Evolutionary conservation across 2,329 filamentous ascomycete species (phyloP).

Genomic region (Colletotrichum magnum): DNA sequence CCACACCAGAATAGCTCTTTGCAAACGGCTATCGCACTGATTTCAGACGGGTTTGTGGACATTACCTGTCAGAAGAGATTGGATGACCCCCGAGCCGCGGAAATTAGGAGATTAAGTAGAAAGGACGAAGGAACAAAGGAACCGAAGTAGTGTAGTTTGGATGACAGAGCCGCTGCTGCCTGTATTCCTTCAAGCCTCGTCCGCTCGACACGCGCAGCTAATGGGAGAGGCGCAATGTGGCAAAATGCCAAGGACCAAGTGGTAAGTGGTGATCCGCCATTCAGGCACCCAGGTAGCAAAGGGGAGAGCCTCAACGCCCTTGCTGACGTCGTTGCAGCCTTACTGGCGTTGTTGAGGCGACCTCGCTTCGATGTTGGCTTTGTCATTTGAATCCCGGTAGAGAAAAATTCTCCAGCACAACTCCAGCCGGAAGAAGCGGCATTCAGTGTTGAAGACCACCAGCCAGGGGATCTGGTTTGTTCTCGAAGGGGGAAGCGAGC

Average conservation of each 20-base stretch:
- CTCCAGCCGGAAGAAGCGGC: slow-evolving; percentile 15
- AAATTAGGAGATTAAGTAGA: slow-evolving; percentile 14
- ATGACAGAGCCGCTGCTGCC: slow-evolving; percentile 18
- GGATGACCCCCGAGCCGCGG: slow-evolving; percentile 23
- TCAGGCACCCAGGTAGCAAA: neutral
- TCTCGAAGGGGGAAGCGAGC: slow-evolving; percentile 22
- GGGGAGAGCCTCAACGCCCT: slow-evolving; percentile 3
- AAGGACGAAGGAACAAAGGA: slow-evolving; percentile 11
- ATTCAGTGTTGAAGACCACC: neutral
- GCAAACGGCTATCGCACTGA: slow-evolving; percentile 19
- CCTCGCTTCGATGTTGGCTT: neutral
- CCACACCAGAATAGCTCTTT: slow-evolving; percentile 11
- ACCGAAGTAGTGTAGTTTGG: slow-evolving; percentile 18
- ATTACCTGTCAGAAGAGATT: slow-evolving; percentile 30
- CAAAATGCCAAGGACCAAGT: slow-evolving; percentile 16
- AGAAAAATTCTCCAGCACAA: neutral
- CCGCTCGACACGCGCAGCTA: neutral
- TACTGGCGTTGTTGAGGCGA: neutral
- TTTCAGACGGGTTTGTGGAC: slow-evolving; percentile 32
- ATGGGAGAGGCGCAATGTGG: slow-evolving; percentile 16
- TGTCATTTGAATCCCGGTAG: neutral
- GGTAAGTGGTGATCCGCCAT: neutral
- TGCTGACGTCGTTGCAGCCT: slow-evolving; percentile 15
- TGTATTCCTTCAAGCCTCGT: slow-evolving; percentile 5
- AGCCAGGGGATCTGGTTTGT: neutral